Conservation (phyloP, 2,329 filamentous ascomycete genomes). For the Penicillium sp. region DNA sequence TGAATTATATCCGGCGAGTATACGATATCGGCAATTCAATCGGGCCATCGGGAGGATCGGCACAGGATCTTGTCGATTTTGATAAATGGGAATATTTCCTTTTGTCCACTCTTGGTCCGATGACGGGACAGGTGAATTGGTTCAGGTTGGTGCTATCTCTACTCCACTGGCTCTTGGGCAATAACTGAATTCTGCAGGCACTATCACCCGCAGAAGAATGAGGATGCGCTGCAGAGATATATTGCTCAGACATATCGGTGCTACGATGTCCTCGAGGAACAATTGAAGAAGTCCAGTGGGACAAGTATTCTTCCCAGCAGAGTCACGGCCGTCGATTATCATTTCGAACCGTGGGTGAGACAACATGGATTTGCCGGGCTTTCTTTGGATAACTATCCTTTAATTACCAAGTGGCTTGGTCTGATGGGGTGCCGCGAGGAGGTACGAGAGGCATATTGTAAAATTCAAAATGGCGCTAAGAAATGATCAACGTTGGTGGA, state of each 20-base stretch:
- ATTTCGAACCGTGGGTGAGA: slow-evolving; percentile 49
- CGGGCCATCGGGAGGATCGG: slow-evolving; percentile 35
- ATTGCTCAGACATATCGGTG: slow-evolving; percentile 47
- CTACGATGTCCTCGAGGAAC: slow-evolving; percentile 47
- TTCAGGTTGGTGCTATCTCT: slow-evolving; percentile 33
- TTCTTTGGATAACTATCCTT: slow-evolving; percentile 45
- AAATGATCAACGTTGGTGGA: slow-evolving; percentile 1
- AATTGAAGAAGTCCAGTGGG: slow-evolving; percentile 44
- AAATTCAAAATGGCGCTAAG: slow-evolving; percentile 20
- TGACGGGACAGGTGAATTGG: slow-evolving; percentile 49
- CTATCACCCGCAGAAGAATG: slow-evolving; percentile 45
- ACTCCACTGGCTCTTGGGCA: not conserved
- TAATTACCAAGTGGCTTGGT: slow-evolving; percentile 45
- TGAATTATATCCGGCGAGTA: slow-evolving; percentile 44
- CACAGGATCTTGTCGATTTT: slow-evolving; percentile 48
- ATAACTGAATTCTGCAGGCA: slow-evolving; percentile 31
- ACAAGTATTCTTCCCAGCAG: slow-evolving; percentile 43
- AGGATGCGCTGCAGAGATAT: slow-evolving; percentile 48
- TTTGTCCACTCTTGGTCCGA: slow-evolving; percentile 46
- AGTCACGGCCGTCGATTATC: slow-evolving; percentile 46
- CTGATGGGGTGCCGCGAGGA: slow-evolving; percentile 41
- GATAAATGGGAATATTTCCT: slow-evolving; percentile 54
- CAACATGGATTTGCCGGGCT: slow-evolving; percentile 44
- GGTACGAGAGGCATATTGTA: slow-evolving; percentile 48
- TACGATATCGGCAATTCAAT: slow-evolving; percentile 49